Evolutionary conservation across 2,329 filamentous ascomycete genomes (phyloP), one percentile per base, ranked within the genome.

Genomic region (Claviceps cyperi): DNA sequence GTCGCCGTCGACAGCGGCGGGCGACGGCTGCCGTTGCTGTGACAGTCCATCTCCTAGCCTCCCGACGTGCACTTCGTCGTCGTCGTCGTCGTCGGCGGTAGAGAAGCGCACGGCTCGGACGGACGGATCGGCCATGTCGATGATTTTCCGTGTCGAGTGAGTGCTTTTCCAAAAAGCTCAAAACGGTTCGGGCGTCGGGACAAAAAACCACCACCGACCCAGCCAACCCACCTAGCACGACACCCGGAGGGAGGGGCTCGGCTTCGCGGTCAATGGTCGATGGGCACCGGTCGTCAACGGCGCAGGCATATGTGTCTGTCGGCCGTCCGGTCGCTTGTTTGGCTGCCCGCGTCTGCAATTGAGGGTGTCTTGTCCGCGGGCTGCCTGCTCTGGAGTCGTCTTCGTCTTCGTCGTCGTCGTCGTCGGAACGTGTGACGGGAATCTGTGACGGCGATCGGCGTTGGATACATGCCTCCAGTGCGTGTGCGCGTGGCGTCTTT

Each of bases 91-190:
- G 50, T 71, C 75, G 59, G 65, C 63, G 52, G 71, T 69, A 44
- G 73, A 74, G 58, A 81, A 81, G 55, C 77, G 74, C 55, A 81
- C 75, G 54, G 71, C 69, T 57, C 76, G 72, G 47, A 76, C 74
- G 11, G 76, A 76, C 37, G 70, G 63, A 55, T 80, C 76, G 58
- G 69, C 62, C 59, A 67, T 67, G 48, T 49, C 57, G 45, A 28
- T 28, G 8, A 28, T 47, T 8, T 44, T 28, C 49, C 36, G 28
- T 32, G 19, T 47, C 13, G 43, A 32, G 21, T 38, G 46, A 40
- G 21, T 46, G 37, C 36, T 21, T n/a, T 28, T 37, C 24, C 35
- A 47, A 44, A 28, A 44, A 4, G 41, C 15, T 44, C 6, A 22
- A 11, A 14, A 8, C 22, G 14, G 22, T 43, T 43, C 40, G 40